Conservation (phyloP, 2,329 filamentous ascomycete genomes). For the Neobulgaria alba region DNA sequence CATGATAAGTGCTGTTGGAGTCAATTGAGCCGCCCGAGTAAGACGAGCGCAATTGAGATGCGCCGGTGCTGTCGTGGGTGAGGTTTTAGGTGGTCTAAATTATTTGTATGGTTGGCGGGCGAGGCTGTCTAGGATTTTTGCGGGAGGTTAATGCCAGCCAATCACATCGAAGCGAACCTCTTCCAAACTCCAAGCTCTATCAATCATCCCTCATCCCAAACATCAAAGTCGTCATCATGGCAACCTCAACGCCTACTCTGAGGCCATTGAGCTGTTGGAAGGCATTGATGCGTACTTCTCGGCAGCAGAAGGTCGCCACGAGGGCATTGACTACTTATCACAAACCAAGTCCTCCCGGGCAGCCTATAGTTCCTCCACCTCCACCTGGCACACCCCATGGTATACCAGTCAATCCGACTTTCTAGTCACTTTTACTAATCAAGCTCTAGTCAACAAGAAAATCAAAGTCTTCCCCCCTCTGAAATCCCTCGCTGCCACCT, state of each 20-base stretch:
- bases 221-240: no score
- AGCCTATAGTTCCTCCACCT: constrained; percentile 8
- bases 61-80: neutral
- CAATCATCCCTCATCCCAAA: no score
- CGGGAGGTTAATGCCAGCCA: no score
- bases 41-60: neutral
- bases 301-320: constrained; percentile 38
- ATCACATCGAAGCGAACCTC: no score
- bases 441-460: constrained; percentile 32
- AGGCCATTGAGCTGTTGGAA: constrained; percentile 68
- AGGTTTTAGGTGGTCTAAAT: no score
- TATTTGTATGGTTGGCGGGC: no score
- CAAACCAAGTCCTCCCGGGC: constrained; percentile 29
- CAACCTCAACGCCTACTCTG: constrained; percentile 31
- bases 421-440: constrained; percentile 6
- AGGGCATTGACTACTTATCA: constrained; percentile 44
- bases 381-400: constrained; percentile 7
- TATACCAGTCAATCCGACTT: no score
- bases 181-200: no score
- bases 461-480: constrained; percentile 45
- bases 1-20: constrained; percentile 12
- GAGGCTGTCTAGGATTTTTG: no score
- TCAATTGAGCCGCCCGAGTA: constrained; percentile 1
- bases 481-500: constrained; percentile 44
- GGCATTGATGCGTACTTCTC: constrained; percentile 49